Conservation (phyloP, 352 stramenopile species). For the Phytophthora cryptogea region DNA sequence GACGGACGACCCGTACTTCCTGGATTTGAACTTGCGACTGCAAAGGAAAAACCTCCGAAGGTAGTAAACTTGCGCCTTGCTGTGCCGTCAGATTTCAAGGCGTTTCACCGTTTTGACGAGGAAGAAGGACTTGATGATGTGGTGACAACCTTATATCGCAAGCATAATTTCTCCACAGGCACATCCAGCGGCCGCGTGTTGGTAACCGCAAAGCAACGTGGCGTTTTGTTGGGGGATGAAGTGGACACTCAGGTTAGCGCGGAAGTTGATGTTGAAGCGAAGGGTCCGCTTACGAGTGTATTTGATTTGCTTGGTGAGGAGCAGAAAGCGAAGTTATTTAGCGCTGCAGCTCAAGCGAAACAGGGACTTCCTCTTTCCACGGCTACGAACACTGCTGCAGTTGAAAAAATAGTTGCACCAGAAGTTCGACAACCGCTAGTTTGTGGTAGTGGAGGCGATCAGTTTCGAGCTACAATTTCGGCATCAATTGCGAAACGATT, state of each 20-base stretch:
- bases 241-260: background rate
- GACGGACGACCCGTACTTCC: conserved; percentile 63
- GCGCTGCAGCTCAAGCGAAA: conserved; percentile 43
- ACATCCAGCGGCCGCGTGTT: conserved; percentile 34
- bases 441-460: conserved; percentile 31
- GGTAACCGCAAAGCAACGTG: conserved; percentile 61
- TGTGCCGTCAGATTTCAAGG: conserved; percentile 59
- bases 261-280: conserved; percentile 1
- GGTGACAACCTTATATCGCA: conserved; percentile 47
- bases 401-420: conserved; percentile 6
- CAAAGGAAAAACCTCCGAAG: conserved; percentile 51
- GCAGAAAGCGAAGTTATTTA: conserved; percentile 53
- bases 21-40: conserved; percentile 54
- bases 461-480: conserved; percentile 78
- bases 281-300: conserved; percentile 39
- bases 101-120: conserved; percentile 53
- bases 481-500: conserved; percentile 86
- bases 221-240: conserved; percentile 43
- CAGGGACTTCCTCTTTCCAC: conserved; percentile 3
- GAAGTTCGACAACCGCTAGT: conserved; percentile 48
- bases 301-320: conserved; percentile 61
- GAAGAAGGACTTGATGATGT: conserved; percentile 28
- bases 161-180: conserved; percentile 59
- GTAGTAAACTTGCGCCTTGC: conserved; percentile 41
- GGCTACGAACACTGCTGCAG: background rate